Conservation (phyloP, 2,329 filamentous ascomycete genomes). For the Ceratocystiopsis minuta region DNA sequence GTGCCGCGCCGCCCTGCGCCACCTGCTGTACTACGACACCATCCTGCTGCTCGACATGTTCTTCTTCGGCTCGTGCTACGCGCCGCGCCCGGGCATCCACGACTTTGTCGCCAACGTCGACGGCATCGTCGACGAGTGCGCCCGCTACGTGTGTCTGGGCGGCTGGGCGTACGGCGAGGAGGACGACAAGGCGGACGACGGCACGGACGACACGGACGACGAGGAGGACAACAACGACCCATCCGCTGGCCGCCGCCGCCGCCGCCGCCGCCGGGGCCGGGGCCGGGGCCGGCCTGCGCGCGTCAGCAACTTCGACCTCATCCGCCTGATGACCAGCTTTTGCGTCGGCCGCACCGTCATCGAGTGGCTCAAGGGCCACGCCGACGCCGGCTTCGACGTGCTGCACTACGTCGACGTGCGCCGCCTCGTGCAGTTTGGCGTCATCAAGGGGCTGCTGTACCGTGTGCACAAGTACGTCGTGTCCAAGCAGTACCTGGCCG, state of each 20-base stretch:
- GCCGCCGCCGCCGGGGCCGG: neutral
- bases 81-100: constrained; percentile 58
- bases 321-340: constrained; percentile 74
- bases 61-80: constrained; percentile 84
- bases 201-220: constrained; percentile 1
- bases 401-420: constrained; percentile 70
- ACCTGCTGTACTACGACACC: constrained; percentile 85
- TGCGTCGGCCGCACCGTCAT: constrained; percentile 67
- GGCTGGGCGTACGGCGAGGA: neutral
- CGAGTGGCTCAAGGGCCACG: constrained; percentile 68
- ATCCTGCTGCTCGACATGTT: constrained; percentile 86
- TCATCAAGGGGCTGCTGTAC: constrained; percentile 90
- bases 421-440: constrained; percentile 82
- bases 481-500: constrained; percentile 41
- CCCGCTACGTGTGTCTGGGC: constrained; percentile 51
- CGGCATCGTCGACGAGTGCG: constrained; percentile 70
- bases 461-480: constrained; percentile 83
- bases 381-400: constrained; percentile 43
- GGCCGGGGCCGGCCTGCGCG: constrained; percentile 10
- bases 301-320: constrained; percentile 45
- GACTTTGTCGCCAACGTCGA: constrained; percentile 60
- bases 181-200: neutral
- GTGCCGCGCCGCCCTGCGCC: constrained; percentile 69
- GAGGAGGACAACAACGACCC: neutral
- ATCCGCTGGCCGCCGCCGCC: neutral